Percentiles rank a stretch among this genome's conserved stretches.
Evolutionary conservation across 2,329 filamentous ascomycete species (phyloP).

Genomic region (Colletotrichum sp.): DNA sequence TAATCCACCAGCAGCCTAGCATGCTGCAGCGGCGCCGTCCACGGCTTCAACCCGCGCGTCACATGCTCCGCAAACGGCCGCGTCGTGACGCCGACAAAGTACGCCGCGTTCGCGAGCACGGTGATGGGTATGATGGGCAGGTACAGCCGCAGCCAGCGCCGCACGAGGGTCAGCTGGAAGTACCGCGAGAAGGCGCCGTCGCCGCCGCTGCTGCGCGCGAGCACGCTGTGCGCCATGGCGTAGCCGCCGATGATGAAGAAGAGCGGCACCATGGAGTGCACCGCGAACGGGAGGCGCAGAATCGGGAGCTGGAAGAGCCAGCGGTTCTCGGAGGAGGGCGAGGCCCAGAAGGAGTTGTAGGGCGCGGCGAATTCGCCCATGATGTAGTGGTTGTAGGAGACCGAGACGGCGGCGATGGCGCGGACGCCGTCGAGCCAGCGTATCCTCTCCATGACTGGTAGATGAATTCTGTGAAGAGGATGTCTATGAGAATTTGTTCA

Average conservation of each 20-base stretch:
- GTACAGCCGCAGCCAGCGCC: background rate
- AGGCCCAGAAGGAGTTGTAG: background rate
- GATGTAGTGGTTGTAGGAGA: background rate
- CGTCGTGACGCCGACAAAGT: background rate
- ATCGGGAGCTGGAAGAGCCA: constrained; percentile 8
- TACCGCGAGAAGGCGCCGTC: background rate
- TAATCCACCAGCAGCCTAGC: background rate
- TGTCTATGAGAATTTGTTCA: background rate
- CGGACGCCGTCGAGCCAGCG: constrained; percentile 1
- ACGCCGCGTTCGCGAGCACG: background rate
- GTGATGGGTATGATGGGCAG: background rate
- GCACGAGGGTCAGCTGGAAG: background rate
- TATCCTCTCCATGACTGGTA: background rate
- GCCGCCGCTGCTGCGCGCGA: background rate
- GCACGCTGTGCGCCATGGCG: background rate
- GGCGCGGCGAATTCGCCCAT: background rate
- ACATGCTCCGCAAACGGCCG: background rate
- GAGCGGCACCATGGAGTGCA: constrained; percentile 16
- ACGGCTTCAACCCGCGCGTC: background rate
- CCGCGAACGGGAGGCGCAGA: constrained; percentile 1
- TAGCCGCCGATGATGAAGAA: constrained; percentile 21
- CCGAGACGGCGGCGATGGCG: background rate
- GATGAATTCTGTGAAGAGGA: background rate
- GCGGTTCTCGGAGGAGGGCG: background rate
- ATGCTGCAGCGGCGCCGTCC: background rate